phyloP scores from a whole-genome alignment of 768 basidiomycete species.

The Terana coerulea region DNA sequence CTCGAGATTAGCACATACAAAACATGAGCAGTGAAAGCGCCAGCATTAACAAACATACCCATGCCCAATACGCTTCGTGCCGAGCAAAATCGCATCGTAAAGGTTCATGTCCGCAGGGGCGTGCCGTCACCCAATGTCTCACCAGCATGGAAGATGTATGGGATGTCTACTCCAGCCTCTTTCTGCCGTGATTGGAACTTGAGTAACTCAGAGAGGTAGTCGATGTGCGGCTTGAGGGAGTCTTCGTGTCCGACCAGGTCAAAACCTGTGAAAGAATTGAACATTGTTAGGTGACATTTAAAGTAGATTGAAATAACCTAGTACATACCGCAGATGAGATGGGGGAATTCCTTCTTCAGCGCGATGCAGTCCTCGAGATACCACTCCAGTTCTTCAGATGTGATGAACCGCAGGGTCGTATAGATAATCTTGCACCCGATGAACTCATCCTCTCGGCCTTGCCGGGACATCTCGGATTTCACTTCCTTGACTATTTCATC shows the following conservation, averaged over 20 bases:
- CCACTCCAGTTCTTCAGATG: conserved; percentile 54
- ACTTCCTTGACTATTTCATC: conserved; percentile 49
- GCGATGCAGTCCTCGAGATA: conserved; percentile 72
- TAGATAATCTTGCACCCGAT: conserved; percentile 75
- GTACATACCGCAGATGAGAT: conserved; percentile 60
- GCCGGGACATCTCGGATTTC: conserved; percentile 43
- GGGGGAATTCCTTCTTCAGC: conserved; percentile 71
- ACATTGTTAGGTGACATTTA: too few species aligned
- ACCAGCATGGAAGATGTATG: conserved; percentile 78
- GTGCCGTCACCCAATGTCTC: conserved; percentile 79
- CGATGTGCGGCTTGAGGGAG: conserved; percentile 48
- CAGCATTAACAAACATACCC: conserved; percentile 45
- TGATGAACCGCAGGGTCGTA: conserved; percentile 53
- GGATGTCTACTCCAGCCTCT: conserved; percentile 58
- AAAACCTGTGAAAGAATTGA: conserved; percentile 46
- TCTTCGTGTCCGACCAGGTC: conserved; percentile 82
- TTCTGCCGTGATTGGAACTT: conserved; percentile 54
- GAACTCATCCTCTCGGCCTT: conserved; percentile 59
- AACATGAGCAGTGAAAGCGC: too few species aligned
- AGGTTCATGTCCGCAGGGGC: conserved; percentile 64
- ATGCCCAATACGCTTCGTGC: conserved; percentile 79
- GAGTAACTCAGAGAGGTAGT: conserved; percentile 60
- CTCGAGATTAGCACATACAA: too few species aligned
- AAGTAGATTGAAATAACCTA: neutral
- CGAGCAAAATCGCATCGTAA: conserved; percentile 75